Conservation (phyloP, 306 rosid genomes). For the Amphicarpaea edgeworthii region DNA sequence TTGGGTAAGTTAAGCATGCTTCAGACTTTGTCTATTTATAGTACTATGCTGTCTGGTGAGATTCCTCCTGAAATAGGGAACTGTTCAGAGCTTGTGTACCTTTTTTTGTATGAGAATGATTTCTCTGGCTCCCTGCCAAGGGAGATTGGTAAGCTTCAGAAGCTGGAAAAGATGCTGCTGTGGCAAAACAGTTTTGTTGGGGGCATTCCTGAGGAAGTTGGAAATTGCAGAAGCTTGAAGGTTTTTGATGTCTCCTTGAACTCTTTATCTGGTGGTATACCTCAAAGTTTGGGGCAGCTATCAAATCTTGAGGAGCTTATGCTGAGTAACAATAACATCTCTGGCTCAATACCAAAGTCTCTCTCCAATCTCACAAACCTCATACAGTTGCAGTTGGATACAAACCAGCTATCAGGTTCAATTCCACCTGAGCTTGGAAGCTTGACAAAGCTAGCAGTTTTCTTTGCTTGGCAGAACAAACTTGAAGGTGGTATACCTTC, state of each 20-base stretch:
- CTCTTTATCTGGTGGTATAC: conserved; percentile 75
- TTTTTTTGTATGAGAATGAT: conserved; percentile 77
- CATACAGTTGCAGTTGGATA: conserved; percentile 80
- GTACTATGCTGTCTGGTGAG: conserved; percentile 76
- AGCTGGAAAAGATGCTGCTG: conserved; percentile 74
- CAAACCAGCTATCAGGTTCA: conserved; percentile 75
- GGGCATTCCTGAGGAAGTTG: conserved; percentile 74
- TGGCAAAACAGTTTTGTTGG: conserved; percentile 82
- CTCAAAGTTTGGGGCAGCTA: conserved; percentile 70
- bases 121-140: conserved; percentile 73
- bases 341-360: conserved; percentile 75
- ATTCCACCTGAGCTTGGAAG: conserved; percentile 77
- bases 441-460: conserved; percentile 61
- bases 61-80: conserved; percentile 87
- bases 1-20: conserved; percentile 68
- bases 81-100: conserved; percentile 83
- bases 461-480: conserved; percentile 90
- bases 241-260: conserved; percentile 75
- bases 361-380: conserved; percentile 71
- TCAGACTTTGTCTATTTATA: conserved; percentile 77
- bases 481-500: conserved; percentile 83
- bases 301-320: conserved; percentile 81
- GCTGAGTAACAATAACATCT: conserved; percentile 82
- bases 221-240: conserved; percentile 70
- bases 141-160: conserved; percentile 75